Conservation (phyloP, 345 rosid species). For the Moricandia arvensis region DNA sequence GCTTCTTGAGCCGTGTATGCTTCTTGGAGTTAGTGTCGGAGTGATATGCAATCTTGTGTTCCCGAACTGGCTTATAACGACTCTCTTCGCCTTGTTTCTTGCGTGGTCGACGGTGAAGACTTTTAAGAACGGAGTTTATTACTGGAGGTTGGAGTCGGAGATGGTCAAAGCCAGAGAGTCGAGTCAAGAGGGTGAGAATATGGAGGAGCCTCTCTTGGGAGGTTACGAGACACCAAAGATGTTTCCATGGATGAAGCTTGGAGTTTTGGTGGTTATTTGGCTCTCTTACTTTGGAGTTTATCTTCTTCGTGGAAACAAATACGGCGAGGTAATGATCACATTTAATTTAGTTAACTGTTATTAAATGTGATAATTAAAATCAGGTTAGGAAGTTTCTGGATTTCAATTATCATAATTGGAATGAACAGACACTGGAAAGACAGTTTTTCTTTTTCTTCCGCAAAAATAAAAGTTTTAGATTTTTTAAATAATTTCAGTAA, state of each 20-base stretch:
- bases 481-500: too few species aligned
- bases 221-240: constrained; percentile 21
- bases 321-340: constrained; percentile 52
- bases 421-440: too few species aligned
- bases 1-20: constrained; percentile 73
- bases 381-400: too few species aligned
- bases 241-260: constrained; percentile 74
- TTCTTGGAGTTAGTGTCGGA: constrained; percentile 82
- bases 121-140: constrained; percentile 50
- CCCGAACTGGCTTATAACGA: constrained; percentile 81
- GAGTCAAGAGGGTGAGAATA: constrained; percentile 17
- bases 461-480: too few species aligned
- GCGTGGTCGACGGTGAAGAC: constrained; percentile 84
- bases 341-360: neutral
- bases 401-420: too few species aligned
- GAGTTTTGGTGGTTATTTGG: constrained; percentile 67
- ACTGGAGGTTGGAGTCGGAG: constrained; percentile 70
- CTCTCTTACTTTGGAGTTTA: constrained; percentile 59
- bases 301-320: constrained; percentile 68
- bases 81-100: constrained; percentile 64
- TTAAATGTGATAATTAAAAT: too few species aligned
- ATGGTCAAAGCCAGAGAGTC: constrained; percentile 29
- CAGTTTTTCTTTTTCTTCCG: too few species aligned
- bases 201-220: constrained; percentile 46
- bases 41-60: constrained; percentile 70